phyloP scores from a whole-genome alignment of 345 rosid genomes.

The Tarenaya hassleriana region DNA sequence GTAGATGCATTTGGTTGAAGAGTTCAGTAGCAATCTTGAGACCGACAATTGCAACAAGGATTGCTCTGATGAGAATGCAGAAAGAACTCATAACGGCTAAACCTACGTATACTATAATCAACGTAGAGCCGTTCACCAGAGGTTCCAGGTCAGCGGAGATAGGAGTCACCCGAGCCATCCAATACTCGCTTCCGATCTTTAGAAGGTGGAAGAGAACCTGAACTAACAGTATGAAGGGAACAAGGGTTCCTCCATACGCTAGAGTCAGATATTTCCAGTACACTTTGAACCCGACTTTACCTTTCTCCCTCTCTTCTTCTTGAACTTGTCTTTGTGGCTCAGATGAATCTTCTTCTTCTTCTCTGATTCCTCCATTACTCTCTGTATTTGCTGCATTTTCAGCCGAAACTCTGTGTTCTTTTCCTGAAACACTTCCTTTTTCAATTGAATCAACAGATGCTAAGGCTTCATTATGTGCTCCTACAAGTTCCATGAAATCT shows the following conservation, averaged over 20 bases:
- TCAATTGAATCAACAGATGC: conserved; percentile 40
- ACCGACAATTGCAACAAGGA: conserved; percentile 43
- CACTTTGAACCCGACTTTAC: conserved; percentile 60
- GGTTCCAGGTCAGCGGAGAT: conserved; percentile 45
- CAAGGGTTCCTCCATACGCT: conserved; percentile 59
- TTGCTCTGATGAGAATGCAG: conserved; percentile 40
- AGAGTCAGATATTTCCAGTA: conserved; percentile 62
- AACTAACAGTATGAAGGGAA: conserved; percentile 51
- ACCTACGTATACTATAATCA: conserved; percentile 46
- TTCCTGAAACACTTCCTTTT: conserved; percentile 25
- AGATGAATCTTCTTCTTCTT: conserved; percentile 29
- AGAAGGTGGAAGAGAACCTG: conserved; percentile 51
- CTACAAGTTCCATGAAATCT: conserved; percentile 69
- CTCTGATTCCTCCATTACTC: conserved; percentile 28
- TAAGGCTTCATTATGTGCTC: conserved; percentile 65
- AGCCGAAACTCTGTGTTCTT: too few relatives aligned
- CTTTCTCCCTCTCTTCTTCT: conserved; percentile 90
- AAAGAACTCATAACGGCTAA: conserved; percentile 52
- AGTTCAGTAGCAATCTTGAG: conserved; percentile 56
- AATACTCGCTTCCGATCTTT: conserved; percentile 64
- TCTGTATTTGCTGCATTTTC: conserved; percentile 23
- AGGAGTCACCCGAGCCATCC: conserved; percentile 80
- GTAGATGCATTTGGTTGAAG: conserved; percentile 53
- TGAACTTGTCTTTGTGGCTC: conserved; percentile 58
- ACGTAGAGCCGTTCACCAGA: conserved; percentile 30